Conservation (phyloP, 1,284 basidiomycete genomes). For the Lignosus rhinocerotis region DNA sequence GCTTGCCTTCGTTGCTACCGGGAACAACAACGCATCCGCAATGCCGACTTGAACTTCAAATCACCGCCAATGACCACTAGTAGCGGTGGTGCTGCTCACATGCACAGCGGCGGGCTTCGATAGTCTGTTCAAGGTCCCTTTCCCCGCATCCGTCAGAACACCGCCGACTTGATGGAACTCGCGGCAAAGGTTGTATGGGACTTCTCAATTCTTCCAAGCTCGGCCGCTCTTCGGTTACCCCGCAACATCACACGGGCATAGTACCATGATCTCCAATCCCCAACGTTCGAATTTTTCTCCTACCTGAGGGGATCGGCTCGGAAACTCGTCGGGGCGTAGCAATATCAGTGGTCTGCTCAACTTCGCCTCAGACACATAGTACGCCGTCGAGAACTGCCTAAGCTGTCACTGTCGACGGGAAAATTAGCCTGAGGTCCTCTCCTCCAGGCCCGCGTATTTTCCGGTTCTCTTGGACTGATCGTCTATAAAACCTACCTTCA, state of each 20-base stretch:
- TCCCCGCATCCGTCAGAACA: neutral
- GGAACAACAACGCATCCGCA: slow-evolving; percentile 1
- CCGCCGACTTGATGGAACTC: neutral
- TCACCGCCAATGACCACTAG: slow-evolving; percentile 8
- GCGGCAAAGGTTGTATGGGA: neutral
- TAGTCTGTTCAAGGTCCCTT: neutral
- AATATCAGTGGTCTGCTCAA: slow-evolving; percentile 1
- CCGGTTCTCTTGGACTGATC: neutral
- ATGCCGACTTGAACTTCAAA: slow-evolving; percentile 1
- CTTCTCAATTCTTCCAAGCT: neutral
- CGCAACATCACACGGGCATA: neutral
- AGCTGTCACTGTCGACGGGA: neutral
- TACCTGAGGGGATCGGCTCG: neutral
- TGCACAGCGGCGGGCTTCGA: slow-evolving; percentile 1
- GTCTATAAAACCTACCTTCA: slow-evolving; percentile 10
- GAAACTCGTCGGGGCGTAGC: slow-evolving; percentile 12
- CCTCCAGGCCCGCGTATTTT: slow-evolving; percentile 14
- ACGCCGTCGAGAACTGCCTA: neutral
- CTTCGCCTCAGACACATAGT: neutral
- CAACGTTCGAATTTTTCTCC: neutral
- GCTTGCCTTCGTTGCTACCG: neutral
- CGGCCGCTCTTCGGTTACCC: slow-evolving; percentile 16
- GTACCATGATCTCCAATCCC: neutral
- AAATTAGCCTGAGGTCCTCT: slow-evolving; percentile 1
- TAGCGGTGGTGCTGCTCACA: slow-evolving; percentile 11